Percentiles rank a stretch among this genome's conserved stretches.
Conservation (phyloP, 345 rosid species). For the Eucalyptus microcorys region DNA sequence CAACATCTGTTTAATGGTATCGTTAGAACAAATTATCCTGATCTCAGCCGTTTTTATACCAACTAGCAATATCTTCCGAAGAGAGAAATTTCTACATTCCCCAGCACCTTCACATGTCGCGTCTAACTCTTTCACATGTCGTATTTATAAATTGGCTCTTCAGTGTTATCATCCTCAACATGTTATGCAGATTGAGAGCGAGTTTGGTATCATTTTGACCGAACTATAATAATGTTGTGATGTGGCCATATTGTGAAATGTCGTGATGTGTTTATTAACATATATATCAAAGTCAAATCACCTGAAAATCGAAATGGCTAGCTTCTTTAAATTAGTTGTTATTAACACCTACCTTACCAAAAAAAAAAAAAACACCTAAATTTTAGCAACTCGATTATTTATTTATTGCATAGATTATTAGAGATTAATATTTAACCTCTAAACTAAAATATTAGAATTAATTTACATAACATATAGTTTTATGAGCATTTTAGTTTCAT, state of each 20-base stretch:
- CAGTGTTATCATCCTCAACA: neutral
- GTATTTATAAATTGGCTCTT: no score
- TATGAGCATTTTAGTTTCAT: no score
- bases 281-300: neutral
- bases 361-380: no score
- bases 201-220: neutral
- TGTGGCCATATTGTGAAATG: neutral
- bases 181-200: neutral
- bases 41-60: neutral
- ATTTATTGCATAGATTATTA: no score
- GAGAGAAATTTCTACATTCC: neutral
- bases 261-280: neutral
- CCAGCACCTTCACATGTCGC: no score
- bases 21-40: neutral
- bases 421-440: no score
- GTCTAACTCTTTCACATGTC: no score
- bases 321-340: neutral
- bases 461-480: no score
- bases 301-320: neutral
- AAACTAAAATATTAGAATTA: no score
- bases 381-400: accelerated
- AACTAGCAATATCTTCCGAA: neutral
- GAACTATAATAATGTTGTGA: neutral
- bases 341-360: neutral
- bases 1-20: neutral